Evolutionary conservation across 2,329 filamentous ascomycete genomes (phyloP), one percentile per base, ranked within the genome.

Genomic region (Xylogone sp.): DNA sequence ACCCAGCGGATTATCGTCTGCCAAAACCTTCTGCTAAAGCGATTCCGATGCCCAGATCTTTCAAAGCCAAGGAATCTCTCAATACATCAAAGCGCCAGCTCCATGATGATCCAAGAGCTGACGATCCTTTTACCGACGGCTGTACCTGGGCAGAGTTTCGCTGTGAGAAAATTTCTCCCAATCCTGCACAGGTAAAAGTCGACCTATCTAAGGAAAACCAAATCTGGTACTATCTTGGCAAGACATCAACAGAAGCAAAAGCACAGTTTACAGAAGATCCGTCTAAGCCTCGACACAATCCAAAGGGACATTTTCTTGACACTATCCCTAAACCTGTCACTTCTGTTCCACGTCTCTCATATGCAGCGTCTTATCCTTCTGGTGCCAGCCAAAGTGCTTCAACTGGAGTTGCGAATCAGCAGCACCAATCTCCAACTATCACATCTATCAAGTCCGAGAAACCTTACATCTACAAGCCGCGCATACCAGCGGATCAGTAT

Each of bases 251-350:
- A 6, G 93, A 97, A 64, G 88, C 90, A 49, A 91, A 86, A 68
- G 86, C 91, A 21, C 90, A 95, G 67, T 99, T 94, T 70, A 96
- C 92, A 3, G 88, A 94, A 62, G 84, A 96, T 69, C 82, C 79
- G 43, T 56, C 63, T 8, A 76, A 69, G 12, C 76, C 70, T n/a
- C 73, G 73, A 44, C 78, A 90, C 68, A 89, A 90, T 53, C 72
- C 77, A 2, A 85, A 81, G 69, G 84, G 83, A 58, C 88, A 87
- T 65, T 92, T 87, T 68, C 68, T 91, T 65, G 86, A 90, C 44
- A 84, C 86, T 2, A 73, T 90, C 48, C 82, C 75, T 48, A 82
- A 81, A 58, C 74, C 76, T 3, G 61, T 67, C 3, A 75, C 71
- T 55, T 68, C 71, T 21, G 63, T 59, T 45, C 70, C 66, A 44